Evolutionary conservation across 192 early-diverging fungal species (phyloP).

Genomic region (Lunasporangiospora selenospora): DNA sequence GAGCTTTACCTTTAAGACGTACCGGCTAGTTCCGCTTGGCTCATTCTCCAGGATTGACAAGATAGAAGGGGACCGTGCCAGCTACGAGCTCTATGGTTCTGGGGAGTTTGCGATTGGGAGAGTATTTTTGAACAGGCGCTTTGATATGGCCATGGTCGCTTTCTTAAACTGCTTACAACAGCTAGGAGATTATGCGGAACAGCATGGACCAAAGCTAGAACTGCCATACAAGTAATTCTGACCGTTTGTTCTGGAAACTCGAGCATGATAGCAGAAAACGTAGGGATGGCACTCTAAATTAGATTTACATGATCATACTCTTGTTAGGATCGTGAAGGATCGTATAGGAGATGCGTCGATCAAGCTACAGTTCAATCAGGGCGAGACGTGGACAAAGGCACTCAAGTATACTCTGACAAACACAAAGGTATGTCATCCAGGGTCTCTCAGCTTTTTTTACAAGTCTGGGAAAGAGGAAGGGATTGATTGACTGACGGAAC

Average conservation of each 20-base stretch:
- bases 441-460: too few species aligned
- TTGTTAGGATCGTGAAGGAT: constrained; percentile 87
- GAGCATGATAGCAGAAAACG: not conserved
- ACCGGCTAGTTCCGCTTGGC: constrained; percentile 89
- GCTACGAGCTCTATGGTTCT: constrained; percentile 90
- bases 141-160: constrained; percentile 89
- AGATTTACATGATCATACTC: constrained; percentile 1
- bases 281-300: constrained; percentile 6
- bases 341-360: constrained; percentile 87
- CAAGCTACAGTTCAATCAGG: constrained; percentile 85
- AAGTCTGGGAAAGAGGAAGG: too few species aligned
- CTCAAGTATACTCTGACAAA: constrained; percentile 89
- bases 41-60: constrained; percentile 92
- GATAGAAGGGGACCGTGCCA: constrained; percentile 72
- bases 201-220: constrained; percentile 73
- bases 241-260: constrained; percentile 2
- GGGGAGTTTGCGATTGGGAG: constrained; percentile 80
- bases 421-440: constrained; percentile 73
- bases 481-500: too few species aligned
- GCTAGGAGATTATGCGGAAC: constrained; percentile 81
- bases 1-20: constrained; percentile 82
- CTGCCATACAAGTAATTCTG: constrained; percentile 88
- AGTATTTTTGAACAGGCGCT: constrained; percentile 83
- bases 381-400: constrained; percentile 92
- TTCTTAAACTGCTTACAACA: constrained; percentile 92